Conservation (phyloP, 148 eudicot genomes). For the Selenicereus undatus region DNA sequence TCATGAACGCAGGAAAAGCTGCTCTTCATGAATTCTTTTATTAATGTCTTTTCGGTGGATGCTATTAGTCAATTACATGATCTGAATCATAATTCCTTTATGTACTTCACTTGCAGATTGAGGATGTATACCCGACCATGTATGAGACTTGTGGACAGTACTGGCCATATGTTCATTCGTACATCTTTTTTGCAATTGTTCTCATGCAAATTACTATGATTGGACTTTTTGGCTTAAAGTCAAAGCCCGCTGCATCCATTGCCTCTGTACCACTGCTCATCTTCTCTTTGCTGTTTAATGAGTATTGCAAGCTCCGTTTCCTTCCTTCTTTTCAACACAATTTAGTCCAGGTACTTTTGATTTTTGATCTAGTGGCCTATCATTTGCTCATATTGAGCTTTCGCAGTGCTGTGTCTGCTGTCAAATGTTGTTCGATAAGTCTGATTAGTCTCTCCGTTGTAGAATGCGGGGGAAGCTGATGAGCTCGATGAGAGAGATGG, state of each 20-base stretch:
- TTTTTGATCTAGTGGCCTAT: neutral
- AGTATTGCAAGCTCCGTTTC: slow-evolving; percentile 88
- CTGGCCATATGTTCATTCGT: slow-evolving; percentile 83
- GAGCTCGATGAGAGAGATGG: slow-evolving; percentile 59
- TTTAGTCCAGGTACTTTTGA: slow-evolving; percentile 54
- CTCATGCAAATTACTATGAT: slow-evolving; percentile 89
- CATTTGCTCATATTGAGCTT: neutral
- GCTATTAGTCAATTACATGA: neutral
- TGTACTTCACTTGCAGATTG: slow-evolving; percentile 53
- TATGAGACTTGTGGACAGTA: slow-evolving; percentile 90
- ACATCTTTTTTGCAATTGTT: slow-evolving; percentile 61
- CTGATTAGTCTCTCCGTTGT: slow-evolving; percentile 11
- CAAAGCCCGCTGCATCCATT: slow-evolving; percentile 79
- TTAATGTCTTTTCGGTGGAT: neutral
- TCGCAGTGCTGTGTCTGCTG: neutral
- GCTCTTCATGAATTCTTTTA: too few relatives aligned
- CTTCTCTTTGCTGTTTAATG: slow-evolving; percentile 67
- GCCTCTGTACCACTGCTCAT: slow-evolving; percentile 71
- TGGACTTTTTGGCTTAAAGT: slow-evolving; percentile 87
- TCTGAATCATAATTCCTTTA: neutral
- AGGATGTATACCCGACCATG: slow-evolving; percentile 70
- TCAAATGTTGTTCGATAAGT: neutral
- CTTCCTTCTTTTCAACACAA: slow-evolving; percentile 60
- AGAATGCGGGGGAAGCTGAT: slow-evolving; percentile 59
- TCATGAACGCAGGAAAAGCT: too few relatives aligned